These are phyloP conservation scores for Pezicula neosporulosa DNA, from an alignment of 2,329 filamentous ascomycete species.

Conservation along the genomic window DNA sequence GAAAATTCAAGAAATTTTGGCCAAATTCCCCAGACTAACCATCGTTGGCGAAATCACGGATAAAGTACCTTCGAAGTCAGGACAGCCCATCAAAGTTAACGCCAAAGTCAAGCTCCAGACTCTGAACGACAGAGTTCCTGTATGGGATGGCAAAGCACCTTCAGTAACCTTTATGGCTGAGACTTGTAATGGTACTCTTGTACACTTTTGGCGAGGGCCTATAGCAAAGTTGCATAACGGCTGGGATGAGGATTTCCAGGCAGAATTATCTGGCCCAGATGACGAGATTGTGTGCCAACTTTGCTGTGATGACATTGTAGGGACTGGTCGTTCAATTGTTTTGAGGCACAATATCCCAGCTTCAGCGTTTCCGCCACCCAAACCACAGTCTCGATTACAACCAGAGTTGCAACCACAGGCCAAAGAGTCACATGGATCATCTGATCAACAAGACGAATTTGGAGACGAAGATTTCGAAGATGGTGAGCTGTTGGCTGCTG, in stretches of 20 bases:
- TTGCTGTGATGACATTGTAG: constrained; percentile 82
- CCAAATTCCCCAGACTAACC: constrained; percentile 62
- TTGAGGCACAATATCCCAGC: constrained; percentile 28
- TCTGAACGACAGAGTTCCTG: constrained; percentile 60
- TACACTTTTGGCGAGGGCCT: constrained; percentile 65
- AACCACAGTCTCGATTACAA: neutral
- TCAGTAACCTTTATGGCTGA: constrained; percentile 74
- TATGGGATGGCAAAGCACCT: constrained; percentile 62
- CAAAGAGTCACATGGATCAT: neutral
- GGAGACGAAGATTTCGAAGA: constrained; percentile 34
- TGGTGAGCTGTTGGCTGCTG: constrained; percentile 36
- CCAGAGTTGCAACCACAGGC: neutral
- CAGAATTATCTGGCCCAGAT: constrained; percentile 48
- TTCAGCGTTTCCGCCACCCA: constrained; percentile 27
- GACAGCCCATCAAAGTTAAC: constrained; percentile 49
- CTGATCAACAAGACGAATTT: constrained; percentile 19
- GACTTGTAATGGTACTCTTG: constrained; percentile 62
- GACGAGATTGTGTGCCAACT: constrained; percentile 65
- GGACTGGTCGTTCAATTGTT: constrained; percentile 36
- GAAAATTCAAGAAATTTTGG: constrained; percentile 61
- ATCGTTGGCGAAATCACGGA: constrained; percentile 35
- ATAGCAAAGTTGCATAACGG: constrained; percentile 61
- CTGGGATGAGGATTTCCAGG: constrained; percentile 54
- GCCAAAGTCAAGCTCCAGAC: constrained; percentile 69
- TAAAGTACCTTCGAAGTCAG: constrained; percentile 22